Evolutionary conservation across 2,329 filamentous ascomycete genomes (phyloP).

Genomic region (Metarhizium humberi): DNA sequence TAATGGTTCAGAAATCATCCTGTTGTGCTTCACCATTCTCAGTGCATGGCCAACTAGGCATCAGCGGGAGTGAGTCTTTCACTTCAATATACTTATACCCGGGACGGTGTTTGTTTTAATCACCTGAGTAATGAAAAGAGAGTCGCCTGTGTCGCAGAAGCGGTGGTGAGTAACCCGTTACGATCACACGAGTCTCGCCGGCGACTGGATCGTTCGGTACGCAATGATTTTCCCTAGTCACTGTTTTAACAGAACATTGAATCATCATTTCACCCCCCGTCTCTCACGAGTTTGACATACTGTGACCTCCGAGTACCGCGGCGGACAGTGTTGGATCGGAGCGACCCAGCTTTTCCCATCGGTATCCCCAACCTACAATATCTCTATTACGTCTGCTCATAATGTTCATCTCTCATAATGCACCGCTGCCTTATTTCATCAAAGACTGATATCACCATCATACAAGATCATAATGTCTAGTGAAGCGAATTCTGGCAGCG

Average conservation of each 20-base stretch:
- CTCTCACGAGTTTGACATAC: not conserved
- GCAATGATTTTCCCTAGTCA: not conserved
- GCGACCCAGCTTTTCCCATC: not conserved
- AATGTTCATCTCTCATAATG: not conserved
- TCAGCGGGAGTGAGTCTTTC: slow-evolving; percentile 3
- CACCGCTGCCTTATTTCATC: not conserved
- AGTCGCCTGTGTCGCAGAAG: not conserved
- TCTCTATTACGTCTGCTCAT: not conserved
- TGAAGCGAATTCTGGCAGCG: slow-evolving; percentile 1
- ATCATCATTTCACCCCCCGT: not conserved
- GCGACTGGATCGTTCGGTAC: not conserved
- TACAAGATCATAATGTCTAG: slow-evolving; percentile 7
- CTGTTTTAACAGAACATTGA: not conserved
- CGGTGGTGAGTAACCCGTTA: not conserved
- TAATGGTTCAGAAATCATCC: not conserved
- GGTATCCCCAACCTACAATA: not conserved
- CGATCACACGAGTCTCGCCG: not conserved
- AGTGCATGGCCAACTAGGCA: not conserved
- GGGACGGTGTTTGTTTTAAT: not conserved
- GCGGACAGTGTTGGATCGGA: not conserved
- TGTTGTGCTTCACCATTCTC: slow-evolving; percentile 1
- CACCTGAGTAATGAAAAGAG: not conserved
- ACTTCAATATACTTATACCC: not conserved
- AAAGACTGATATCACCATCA: not conserved
- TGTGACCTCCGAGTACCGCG: not conserved